These are phyloP conservation scores for Penicillium lividum DNA, from an alignment of 495 filamentous ascomycete species.

Conservation along the genomic window DNA sequence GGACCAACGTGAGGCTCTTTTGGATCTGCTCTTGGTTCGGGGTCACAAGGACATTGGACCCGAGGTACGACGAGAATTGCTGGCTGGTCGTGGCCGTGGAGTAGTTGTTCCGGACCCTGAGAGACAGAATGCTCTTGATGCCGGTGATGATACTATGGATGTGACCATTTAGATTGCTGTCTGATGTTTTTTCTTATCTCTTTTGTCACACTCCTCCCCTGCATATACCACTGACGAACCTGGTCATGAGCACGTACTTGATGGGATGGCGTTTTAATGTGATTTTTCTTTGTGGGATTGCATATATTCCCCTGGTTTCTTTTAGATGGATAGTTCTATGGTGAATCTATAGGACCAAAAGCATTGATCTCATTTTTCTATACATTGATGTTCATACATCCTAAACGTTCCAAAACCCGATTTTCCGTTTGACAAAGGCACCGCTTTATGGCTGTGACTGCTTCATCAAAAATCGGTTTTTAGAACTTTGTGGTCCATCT, in stretches of 20 bases:
- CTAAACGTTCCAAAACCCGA: too few species aligned
- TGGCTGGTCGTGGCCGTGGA: conserved; percentile 86
- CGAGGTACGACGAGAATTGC: conserved; percentile 85
- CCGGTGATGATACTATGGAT: conserved; percentile 93
- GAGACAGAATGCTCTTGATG: conserved; percentile 56
- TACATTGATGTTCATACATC: background rate
- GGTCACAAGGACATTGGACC: conserved; percentile 89
- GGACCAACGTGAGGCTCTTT: conserved; percentile 86
- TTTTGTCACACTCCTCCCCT: conserved; percentile 15
- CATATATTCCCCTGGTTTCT: conserved; percentile 34
- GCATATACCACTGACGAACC: conserved; percentile 32
- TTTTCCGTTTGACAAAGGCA: too few species aligned
- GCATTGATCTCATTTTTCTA: background rate
- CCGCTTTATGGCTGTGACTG: too few species aligned
- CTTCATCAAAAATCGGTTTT: too few species aligned
- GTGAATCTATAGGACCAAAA: conserved; percentile 15
- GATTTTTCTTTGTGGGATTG: conserved; percentile 24
- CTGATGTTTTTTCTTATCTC: conserved; percentile 2
- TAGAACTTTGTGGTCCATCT: too few species aligned
- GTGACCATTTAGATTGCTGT: conserved; percentile 43
- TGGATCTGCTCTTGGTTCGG: conserved; percentile 83
- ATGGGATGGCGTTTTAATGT: conserved; percentile 37
- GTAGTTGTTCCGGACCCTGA: conserved; percentile 60
- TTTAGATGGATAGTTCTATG: conserved; percentile 8
- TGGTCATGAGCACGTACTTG: conserved; percentile 34